Evolutionary conservation across 306 rosid species (phyloP), one percentile per base, ranked within the genome.

Genomic region (Pachyrhizus erosus): DNA sequence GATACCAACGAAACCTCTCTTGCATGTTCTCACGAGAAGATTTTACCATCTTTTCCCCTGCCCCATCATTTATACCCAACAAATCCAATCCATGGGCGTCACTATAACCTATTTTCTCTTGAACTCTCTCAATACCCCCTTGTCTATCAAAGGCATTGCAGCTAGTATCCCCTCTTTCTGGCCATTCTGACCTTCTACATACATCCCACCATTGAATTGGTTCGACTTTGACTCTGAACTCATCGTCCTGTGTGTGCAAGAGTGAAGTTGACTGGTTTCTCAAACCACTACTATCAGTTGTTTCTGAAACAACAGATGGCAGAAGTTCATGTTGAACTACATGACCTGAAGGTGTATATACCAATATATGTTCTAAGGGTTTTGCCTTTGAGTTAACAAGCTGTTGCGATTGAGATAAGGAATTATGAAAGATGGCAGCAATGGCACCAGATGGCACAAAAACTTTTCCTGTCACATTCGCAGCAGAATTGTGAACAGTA

Each of bases 191-290:
- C 85, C 97, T 88, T 89, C 98, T 91, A 77, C 98, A 94, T 17
- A 90, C 98, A 33, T 94, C 98, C 98, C 96, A 92, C 97, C 98
- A 92, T 67, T 92, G 97, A 87, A 92, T 89, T 60, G 98, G 97
- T 71, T 94, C 97, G 82, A 94, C 96, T 87, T 94, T 92, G 54
- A 94, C 94, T 83, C 92, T 86, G 83, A 94, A 84, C 69, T 91
- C 97, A 78, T 91, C 97, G 72, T 94, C 98, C 79, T 87, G 94
- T 86, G 84, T 77, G 64, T 82, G 90, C 83, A 86, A 27, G 75
- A 71, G 29, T 1, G 96, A 87, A 87, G 88, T 81, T 79, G 93
- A 77, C 48, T 84, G 91, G 79, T 84, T 78, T 84, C 77, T 74
- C 7, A 80, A 64, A 77, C 89, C 86, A 66, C 69, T 80, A 66